phyloP scores from a whole-genome alignment of 2,329 filamentous ascomycete genomes.

The Clonostachys chloroleuca region DNA sequence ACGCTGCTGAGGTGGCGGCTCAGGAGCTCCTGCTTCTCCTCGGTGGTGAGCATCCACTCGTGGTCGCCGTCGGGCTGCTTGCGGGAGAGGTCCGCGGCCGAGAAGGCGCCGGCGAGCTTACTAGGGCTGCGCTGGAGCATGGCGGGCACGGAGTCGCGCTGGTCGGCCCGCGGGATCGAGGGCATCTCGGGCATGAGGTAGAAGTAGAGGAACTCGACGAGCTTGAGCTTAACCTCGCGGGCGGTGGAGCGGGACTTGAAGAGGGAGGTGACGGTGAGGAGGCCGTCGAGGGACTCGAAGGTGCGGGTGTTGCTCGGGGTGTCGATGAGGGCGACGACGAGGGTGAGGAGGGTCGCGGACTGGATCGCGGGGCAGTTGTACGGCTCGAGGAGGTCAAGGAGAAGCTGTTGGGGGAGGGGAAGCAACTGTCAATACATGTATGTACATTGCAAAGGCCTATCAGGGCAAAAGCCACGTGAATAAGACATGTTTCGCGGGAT shows the following conservation, averaged over 20 bases:
- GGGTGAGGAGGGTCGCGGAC: slow-evolving; percentile 81
- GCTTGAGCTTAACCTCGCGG: slow-evolving; percentile 86
- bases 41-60: slow-evolving; percentile 56
- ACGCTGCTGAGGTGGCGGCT: slow-evolving; percentile 77
- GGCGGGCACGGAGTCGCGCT: slow-evolving; percentile 37
- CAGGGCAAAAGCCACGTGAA: neutral
- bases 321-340: slow-evolving; percentile 85
- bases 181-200: slow-evolving; percentile 92
- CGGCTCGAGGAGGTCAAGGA: slow-evolving; percentile 90
- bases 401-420: slow-evolving; percentile 45
- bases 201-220: slow-evolving; percentile 98
- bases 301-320: slow-evolving; percentile 83
- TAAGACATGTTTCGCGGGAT: neutral
- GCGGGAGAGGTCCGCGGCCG: slow-evolving; percentile 19
- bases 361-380: slow-evolving; percentile 91
- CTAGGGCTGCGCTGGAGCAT: slow-evolving; percentile 64
- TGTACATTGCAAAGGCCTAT: neutral
- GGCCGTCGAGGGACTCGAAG: slow-evolving; percentile 87
- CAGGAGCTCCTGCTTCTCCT: slow-evolving; percentile 78
- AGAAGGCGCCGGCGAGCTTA: slow-evolving; percentile 59
- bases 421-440: neutral
- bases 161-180: slow-evolving; percentile 44
- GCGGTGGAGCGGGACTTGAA: slow-evolving; percentile 87
- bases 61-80: slow-evolving; percentile 18
- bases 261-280: slow-evolving; percentile 85